Evolutionary conservation across 495 filamentous ascomycete species (phyloP), one percentile per base, ranked within the genome.

Genomic region (Schizothecium vesticola): DNA sequence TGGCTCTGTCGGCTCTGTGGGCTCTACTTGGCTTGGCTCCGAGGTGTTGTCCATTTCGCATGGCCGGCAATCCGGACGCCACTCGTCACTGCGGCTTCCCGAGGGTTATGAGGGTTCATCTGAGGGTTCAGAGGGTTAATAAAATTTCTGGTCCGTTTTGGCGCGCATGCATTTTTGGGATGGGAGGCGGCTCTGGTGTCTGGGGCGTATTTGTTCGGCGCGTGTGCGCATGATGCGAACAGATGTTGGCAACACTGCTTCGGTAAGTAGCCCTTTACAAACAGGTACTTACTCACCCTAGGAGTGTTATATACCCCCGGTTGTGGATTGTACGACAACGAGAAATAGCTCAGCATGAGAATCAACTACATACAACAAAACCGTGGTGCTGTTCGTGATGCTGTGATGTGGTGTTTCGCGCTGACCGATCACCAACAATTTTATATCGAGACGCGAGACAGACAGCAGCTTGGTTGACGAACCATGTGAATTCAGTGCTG

Each of bases 1-100:
- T 76, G 81, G 77, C 80, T 79, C 75, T 51, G 80, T 80, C 78
- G 81, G 80, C 76, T 82, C 71, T 80, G 73, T 78, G 80, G 74
- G 74, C 72, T 77, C 69, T 72, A 60, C 28, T 64, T 67, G 61
- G 63, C 65, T 66, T 55, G 36, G 63, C 58, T 56, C 56, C 65
- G 28, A 25, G 63, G 62, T 23, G 57, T 56, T 59, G 55, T 36
- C 23, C 12, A 56, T 61, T 16, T 28, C 22, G n/a, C 64, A 31
- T 67, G n/a, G 25, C 51, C n/a, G 59, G 10, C 22, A 51, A 5
- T 23, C 28, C 22, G 29, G 59, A 25, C 57, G 31, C 63, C 31
- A 21, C 51, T 28, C 61, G 33, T 64, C 29, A 56, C 57, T 59
- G 66, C 33, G 61, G 67, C 63, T 70, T 72, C 56, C 67, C 67